phyloP scores from a whole-genome alignment of 345 rosid species.

The Populus deltoides region DNA sequence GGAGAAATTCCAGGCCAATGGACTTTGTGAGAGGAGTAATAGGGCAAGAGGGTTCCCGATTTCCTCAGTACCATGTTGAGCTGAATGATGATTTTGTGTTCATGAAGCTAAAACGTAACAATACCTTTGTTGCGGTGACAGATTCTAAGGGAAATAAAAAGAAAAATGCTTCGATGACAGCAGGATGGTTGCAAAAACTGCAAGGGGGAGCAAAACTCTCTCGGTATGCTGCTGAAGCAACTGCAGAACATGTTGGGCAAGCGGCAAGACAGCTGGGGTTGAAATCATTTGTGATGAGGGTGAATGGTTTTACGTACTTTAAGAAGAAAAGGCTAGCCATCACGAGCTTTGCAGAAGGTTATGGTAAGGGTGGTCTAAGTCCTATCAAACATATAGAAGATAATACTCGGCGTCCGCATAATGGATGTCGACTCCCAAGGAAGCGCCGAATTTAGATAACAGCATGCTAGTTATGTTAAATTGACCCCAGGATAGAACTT shows the following conservation, averaged over 20 bases:
- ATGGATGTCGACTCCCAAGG: slow-evolving; percentile 84
- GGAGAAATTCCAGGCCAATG: slow-evolving; percentile 6
- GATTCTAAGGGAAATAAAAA: slow-evolving; percentile 80
- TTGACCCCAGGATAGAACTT: not conserved
- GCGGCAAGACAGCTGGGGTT: slow-evolving; percentile 59
- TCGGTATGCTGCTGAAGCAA: slow-evolving; percentile 78
- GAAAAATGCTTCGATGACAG: slow-evolving; percentile 37
- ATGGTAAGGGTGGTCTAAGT: slow-evolving; percentile 43
- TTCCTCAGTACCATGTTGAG: slow-evolving; percentile 32
- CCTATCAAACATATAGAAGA: slow-evolving; percentile 79
- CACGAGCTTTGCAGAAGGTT: slow-evolving; percentile 73
- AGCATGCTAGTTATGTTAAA: not conserved
- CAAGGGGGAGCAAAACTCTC: slow-evolving; percentile 62
- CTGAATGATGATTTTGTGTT: slow-evolving; percentile 61
- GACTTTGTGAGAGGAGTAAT: slow-evolving; percentile 47
- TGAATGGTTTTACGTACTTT: slow-evolving; percentile 74
- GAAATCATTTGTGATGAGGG: slow-evolving; percentile 77
- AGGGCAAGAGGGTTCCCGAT: slow-evolving; percentile 37
- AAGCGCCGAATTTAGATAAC: slow-evolving; percentile 56
- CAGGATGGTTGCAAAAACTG: slow-evolving; percentile 53
- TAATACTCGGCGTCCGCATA: slow-evolving; percentile 73
- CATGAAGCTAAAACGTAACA: slow-evolving; percentile 69
- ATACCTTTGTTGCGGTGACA: slow-evolving; percentile 69
- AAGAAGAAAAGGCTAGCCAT: slow-evolving; percentile 82
- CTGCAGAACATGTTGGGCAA: slow-evolving; percentile 81